Conservation (phyloP, 73 alveolate genomes). For the Durusdinium trenchii region DNA sequence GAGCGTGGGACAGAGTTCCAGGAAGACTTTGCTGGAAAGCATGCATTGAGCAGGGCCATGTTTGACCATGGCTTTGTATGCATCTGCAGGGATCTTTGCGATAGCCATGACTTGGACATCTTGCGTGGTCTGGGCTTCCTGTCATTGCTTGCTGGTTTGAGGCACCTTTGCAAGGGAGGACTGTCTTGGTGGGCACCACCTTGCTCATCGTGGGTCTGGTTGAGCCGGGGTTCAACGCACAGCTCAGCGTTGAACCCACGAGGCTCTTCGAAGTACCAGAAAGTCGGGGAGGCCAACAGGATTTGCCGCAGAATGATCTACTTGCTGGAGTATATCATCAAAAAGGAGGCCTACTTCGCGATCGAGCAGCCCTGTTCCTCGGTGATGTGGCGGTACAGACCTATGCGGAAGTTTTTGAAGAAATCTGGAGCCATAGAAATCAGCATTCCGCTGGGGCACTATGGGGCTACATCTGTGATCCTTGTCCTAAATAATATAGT, state of each 20-base stretch:
- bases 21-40: background rate
- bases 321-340: background rate
- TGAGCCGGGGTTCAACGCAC: background rate
- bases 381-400: background rate
- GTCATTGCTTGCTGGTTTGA: background rate
- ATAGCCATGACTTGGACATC: background rate
- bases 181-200: background rate
- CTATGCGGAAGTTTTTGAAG: background rate
- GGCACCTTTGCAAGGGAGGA: background rate
- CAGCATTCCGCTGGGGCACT: background rate
- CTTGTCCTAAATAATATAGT: background rate
- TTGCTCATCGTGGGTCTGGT: background rate
- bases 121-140: background rate
- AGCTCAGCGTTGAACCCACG: background rate
- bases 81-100: background rate
- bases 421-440: background rate
- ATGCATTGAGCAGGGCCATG: background rate
- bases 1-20: too few relatives aligned
- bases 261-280: background rate
- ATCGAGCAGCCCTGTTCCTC: background rate
- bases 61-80: background rate
- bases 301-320: background rate
- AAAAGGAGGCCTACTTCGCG: background rate
- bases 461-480: background rate
- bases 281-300: background rate